A percentile compares a stretch with the other conserved stretches of the same genome.
Conservation (phyloP, 108 stramenopile genomes). For the Fragilariopsis cylindrus region DNA sequence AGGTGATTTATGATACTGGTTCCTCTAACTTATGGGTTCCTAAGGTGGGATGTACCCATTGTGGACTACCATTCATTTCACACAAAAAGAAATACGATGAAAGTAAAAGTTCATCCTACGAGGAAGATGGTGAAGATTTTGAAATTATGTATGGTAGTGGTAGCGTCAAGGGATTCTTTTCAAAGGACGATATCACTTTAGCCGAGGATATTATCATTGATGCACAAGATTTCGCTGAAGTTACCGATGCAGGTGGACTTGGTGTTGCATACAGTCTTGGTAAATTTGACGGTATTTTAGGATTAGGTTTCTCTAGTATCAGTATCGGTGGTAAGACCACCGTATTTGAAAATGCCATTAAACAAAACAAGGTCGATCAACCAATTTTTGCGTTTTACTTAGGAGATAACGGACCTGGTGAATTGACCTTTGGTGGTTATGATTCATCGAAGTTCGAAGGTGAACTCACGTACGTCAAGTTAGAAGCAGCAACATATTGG, state of each 20-base stretch:
- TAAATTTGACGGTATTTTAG: conserved; percentile 98
- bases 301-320: conserved; percentile 93
- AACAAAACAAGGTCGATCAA: conserved; percentile 69
- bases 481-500: conserved; percentile 91
- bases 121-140: conserved; percentile 72
- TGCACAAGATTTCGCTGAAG: conserved; percentile 82
- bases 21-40: conserved; percentile 98
- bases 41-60: conserved; percentile 72
- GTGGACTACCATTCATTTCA: conserved; percentile 58
- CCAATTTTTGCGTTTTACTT: conserved; percentile 96
- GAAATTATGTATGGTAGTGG: conserved; percentile 92
- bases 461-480: conserved; percentile 71
- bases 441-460: conserved; percentile 78
- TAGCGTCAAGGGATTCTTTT: conserved; percentile 73
- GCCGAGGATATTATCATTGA: conserved; percentile 71
- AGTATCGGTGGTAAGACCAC: conserved; percentile 86
- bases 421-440: conserved; percentile 95
- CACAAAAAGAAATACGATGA: conserved; percentile 72
- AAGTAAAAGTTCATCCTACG: conserved; percentile 47
- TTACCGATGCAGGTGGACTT: conserved; percentile 95
- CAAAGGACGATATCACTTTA: conserved; percentile 64
- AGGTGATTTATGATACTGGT: conserved; percentile 97
- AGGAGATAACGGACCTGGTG: conserved; percentile 89
- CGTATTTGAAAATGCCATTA: conserved; percentile 92
- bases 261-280: conserved; percentile 94